Percentiles rank a stretch among this genome's conserved stretches.
Conservation (phyloP, 73 alveolate species). For the Paramecium pentaurelia region DNA sequence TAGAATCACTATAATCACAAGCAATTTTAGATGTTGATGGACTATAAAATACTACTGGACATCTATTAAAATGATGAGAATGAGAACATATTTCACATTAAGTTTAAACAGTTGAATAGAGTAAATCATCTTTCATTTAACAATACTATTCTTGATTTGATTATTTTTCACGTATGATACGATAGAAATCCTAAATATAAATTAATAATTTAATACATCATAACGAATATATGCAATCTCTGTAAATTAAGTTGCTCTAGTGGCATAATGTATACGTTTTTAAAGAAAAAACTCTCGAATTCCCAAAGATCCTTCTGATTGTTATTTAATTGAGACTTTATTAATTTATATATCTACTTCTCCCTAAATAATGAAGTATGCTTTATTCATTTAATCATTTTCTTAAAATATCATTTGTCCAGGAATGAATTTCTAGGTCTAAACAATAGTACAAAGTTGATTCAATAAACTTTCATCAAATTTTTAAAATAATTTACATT, state of each 20-base stretch:
- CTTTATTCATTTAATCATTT: background rate
- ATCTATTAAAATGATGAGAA: background rate
- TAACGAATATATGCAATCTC: background rate
- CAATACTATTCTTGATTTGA: background rate
- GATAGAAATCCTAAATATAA: background rate
- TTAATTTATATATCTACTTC: conserved; percentile 12
- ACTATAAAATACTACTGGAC: background rate
- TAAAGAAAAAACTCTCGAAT: background rate
- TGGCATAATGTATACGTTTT: background rate
- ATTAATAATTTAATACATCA: background rate
- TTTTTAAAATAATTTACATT: background rate
- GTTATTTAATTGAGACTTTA: background rate
- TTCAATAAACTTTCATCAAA: background rate
- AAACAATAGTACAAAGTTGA: background rate
- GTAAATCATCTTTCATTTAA: conserved; percentile 2
- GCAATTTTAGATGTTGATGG: background rate
- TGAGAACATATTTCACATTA: background rate
- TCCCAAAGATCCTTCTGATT: conserved; percentile 19
- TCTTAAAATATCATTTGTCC: background rate
- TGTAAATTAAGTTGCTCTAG: background rate
- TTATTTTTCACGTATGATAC: background rate
- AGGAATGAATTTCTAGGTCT: background rate
- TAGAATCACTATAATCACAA: background rate
- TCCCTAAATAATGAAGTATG: background rate
- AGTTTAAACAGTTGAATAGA: background rate